Evolutionary conservation across 2,329 filamentous ascomycete genomes (phyloP).

Genomic region (Fusarium torreyae): DNA sequence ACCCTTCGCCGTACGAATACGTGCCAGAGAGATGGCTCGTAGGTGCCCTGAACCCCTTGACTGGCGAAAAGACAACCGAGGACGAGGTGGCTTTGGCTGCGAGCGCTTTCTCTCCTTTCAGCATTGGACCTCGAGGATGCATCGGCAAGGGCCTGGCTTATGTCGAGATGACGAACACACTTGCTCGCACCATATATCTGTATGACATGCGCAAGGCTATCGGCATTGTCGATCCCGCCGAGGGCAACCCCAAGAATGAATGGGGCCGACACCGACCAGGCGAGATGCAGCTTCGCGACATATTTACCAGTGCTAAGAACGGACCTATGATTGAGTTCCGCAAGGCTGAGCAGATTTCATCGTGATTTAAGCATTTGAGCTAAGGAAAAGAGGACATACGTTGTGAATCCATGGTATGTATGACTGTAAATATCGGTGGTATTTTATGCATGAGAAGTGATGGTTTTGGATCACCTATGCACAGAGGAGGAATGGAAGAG

Average conservation of each 20-base stretch:
- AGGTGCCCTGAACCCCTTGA: conserved; percentile 59
- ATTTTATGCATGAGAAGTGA: neutral
- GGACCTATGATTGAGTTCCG: conserved; percentile 78
- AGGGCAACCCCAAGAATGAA: conserved; percentile 65
- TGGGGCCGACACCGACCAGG: conserved; percentile 68
- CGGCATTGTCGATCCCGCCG: conserved; percentile 66
- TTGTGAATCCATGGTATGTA: neutral
- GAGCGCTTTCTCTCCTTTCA: conserved; percentile 82
- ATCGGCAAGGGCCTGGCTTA: conserved; percentile 81
- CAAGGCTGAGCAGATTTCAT: conserved; percentile 45
- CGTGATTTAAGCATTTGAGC: conserved; percentile 2
- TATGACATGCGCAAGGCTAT: conserved; percentile 72
- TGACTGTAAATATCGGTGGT: neutral
- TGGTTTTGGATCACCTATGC: neutral
- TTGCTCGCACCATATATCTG: conserved; percentile 73
- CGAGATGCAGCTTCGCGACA: conserved; percentile 81
- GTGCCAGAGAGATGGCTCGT: conserved; percentile 76
- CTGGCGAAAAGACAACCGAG: conserved; percentile 60
- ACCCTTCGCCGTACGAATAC: conserved; percentile 71
- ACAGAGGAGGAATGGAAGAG: neutral
- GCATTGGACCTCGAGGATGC: conserved; percentile 77
- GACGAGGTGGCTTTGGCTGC: conserved; percentile 70
- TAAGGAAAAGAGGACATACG: neutral
- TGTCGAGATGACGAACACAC: conserved; percentile 74
- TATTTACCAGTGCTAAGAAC: conserved; percentile 81